Evolutionary conservation across 345 rosid genomes (phyloP).

Genomic region (Citrus trifoliata): DNA sequence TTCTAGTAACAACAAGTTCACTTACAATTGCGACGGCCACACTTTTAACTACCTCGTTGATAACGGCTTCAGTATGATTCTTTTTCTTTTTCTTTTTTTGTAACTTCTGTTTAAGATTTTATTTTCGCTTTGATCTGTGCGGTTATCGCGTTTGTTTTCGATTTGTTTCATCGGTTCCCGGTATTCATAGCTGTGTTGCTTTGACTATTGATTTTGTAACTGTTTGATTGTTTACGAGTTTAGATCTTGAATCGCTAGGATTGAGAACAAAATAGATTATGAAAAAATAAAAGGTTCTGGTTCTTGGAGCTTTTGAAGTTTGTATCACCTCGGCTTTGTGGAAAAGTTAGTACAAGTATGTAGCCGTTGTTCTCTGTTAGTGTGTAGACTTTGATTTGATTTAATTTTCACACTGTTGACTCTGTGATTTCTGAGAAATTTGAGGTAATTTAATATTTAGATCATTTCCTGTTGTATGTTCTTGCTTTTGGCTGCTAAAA

Average conservation of each 20-base stretch:
- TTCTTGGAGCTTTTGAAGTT: background rate
- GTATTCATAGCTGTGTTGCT: background rate
- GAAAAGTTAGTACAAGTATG: background rate
- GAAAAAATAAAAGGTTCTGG: background rate
- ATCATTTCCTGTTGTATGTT: background rate
- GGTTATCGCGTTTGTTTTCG: background rate
- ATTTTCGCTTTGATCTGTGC: constrained; percentile 13
- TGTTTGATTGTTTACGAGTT: background rate
- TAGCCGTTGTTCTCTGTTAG: background rate
- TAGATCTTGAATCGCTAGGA: background rate
- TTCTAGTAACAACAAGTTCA: constrained; percentile 53
- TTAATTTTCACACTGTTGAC: background rate
- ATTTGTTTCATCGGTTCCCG: background rate
- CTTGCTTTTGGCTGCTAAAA: background rate
- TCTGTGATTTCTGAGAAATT: background rate
- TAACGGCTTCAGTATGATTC: constrained; percentile 36
- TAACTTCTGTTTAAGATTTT: background rate
- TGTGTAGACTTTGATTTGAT: background rate
- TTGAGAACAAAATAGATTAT: background rate
- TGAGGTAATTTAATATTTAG: background rate
- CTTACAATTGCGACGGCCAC: constrained; percentile 66
- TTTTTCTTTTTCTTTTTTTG: no score
- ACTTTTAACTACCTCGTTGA: constrained; percentile 66
- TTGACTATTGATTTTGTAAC: constrained; percentile 4
- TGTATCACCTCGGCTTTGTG: background rate